Evolutionary conservation across 805 yeast species (phyloP).

Genomic region (Danielozyma ontarioensis): DNA sequence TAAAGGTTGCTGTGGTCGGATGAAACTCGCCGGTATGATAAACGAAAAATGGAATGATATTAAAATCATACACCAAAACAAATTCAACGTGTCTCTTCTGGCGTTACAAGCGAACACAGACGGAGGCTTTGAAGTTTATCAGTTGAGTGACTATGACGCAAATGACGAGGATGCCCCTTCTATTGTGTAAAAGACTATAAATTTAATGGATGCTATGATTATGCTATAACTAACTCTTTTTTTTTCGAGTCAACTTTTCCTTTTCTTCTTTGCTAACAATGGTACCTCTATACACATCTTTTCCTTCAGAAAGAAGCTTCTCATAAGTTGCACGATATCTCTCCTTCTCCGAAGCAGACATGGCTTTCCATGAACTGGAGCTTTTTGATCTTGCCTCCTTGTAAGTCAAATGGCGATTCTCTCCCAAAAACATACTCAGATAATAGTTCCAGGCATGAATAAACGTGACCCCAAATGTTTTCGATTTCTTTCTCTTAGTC

Average conservation of each 20-base stretch:
- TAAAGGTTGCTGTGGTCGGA: constrained; percentile 13
- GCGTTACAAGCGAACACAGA: constrained; percentile 1
- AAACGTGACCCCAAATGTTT: constrained; percentile 14
- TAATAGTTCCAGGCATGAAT: constrained; percentile 36
- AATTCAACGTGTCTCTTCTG: not conserved
- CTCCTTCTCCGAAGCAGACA: constrained; percentile 24
- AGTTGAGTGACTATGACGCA: constrained; percentile 15
- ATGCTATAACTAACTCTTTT: not conserved
- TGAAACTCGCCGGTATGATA: constrained; percentile 13
- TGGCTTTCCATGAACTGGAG: constrained; percentile 18
- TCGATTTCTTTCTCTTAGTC: constrained; percentile 5
- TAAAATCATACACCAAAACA: constrained; percentile 2
- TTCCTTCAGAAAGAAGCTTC: constrained; percentile 19
- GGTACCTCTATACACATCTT: constrained; percentile 24
- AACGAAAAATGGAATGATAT: constrained; percentile 13
- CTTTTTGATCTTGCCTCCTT: constrained; percentile 10
- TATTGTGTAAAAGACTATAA: constrained; percentile 6
- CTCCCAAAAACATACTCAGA: no score
- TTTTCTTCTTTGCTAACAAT: constrained; percentile 23
- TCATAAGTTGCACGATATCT: constrained; percentile 22
- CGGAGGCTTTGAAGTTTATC: constrained; percentile 19
- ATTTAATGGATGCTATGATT: not conserved
- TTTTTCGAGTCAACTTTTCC: constrained; percentile 4
- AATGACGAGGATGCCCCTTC: constrained; percentile 26
- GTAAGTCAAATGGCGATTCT: no score